Evolutionary conservation across 129 eudicot genomes (phyloP), one percentile per base, ranked within the genome.

Genomic region (Lonicera japonica): DNA sequence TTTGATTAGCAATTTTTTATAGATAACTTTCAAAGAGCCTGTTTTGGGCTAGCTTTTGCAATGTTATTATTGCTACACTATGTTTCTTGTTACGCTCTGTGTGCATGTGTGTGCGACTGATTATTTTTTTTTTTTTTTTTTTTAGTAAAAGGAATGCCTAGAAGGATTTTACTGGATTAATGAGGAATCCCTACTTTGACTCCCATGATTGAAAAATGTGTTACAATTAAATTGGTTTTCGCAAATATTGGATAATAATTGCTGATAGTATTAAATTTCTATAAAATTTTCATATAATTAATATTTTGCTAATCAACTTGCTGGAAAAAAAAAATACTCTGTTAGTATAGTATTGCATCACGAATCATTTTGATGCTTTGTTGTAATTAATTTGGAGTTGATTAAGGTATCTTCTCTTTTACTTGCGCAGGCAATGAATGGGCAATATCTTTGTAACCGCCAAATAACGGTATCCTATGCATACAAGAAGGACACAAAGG

Each of bases 401-500:
- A 40, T 65, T 11, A 6, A 22, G 11, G 46, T 25, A 5, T 63
- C 25, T 41, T 2, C 5, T 57, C 53, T 14, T 21, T 38, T n/a
- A n/a, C 24, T 21, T 73, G 62, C 96, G 64, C 99, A 92, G 99
- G 89, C 99, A 8, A 88, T 88, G 96, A 94, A 80, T 19, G 99
- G 99, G 7, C 99, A 94, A 55, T 94, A 94, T 79, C 86, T 94
- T 39, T 94, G 99, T 79, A 88, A 94, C 61, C 96, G 99, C 11
- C 99, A 94, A 65, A 94, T 94, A 64, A 88, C 99, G 18, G 99
- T 94, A 25, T 85, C 99, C 4, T 92, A 92, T 76, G 99, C 99
- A 66, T 92, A 92, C 95, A 92, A 92, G 87, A 92, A 92, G 81
- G 99, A 92, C 71, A 92, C 99, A 0, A 92, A 92, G 57, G 99